Evolutionary conservation across 2,329 filamentous ascomycete genomes (phyloP).

Genomic region (Drechslerella dactyloides): DNA sequence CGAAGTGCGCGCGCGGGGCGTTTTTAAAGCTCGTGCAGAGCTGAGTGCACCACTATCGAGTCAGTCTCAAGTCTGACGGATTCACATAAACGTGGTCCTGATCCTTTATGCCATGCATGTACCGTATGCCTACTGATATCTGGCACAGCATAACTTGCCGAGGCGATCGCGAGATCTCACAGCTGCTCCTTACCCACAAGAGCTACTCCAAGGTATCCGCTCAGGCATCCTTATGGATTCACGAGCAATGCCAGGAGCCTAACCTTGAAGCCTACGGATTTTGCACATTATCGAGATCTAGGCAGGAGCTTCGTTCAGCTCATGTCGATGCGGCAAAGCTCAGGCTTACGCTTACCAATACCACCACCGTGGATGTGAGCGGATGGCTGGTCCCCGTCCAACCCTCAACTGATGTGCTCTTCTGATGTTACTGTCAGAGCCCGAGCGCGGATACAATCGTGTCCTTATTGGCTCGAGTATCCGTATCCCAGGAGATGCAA

Average conservation of each 20-base stretch:
- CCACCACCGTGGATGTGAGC: neutral
- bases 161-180: neutral
- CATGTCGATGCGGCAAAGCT: slow-evolving; percentile 10
- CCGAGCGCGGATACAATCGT: neutral
- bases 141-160: neutral
- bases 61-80: neutral
- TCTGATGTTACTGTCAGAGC: neutral
- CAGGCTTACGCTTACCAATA: slow-evolving; percentile 10
- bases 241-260: neutral
- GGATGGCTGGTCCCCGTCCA: neutral
- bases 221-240: neutral
- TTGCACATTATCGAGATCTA: slow-evolving; percentile 12
- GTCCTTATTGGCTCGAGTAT: slow-evolving; percentile 14
- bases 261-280: neutral
- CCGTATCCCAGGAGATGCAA: slow-evolving; percentile 7
- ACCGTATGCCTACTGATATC: neutral
- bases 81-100: neutral
- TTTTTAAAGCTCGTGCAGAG: slow-evolving; percentile 1
- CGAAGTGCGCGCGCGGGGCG: slow-evolving; percentile 2
- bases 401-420: slow-evolving; percentile 6
- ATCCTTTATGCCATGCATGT: neutral
- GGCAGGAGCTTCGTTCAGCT: slow-evolving; percentile 46
- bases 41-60: neutral
- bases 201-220: neutral
- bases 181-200: neutral